Base-by-base conservation (phyloP, 2,329 filamentous ascomycete species). In the Colletotrichum eleusines region DNA sequence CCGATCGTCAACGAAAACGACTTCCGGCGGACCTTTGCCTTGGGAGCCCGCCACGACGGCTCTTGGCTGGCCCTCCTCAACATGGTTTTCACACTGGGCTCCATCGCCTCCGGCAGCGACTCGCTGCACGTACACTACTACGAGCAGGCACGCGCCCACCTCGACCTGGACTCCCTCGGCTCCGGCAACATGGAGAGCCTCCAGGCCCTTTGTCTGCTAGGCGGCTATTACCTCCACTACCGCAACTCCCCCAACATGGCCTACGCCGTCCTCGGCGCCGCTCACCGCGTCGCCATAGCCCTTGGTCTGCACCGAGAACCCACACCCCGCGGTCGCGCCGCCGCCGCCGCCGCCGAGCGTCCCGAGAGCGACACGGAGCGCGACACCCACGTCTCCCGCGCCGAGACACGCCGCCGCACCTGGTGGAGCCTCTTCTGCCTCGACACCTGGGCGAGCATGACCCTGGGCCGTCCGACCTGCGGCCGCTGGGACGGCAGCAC, bases 71-170 rank as follows among this genome's bases (percentile, higher is more conserved):
- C 86, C 5, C 78, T 91, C 16, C 78, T 90, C 9, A 90, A 91
- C 74, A 90, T 90, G 78, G 88, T 91, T 16, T 86, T 90, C 73
- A 87, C 88, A 0, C 81, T 91, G 64, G 89, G 89, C 2, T 89
- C 87, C 62, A 85, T 91, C 54, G 87, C 88, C 7, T 86, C 87
- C 3, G 85, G 83, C 1, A 87, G 85, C 28, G 87, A 89, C 73
- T 82, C 84, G 50, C 82, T 82, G 6, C 89, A 91, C 74, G 83
- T 88, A 57, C 81, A 84, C 40, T 91, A 88, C 76, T 91, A 89
- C 75, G 81, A 81, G 35, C 83, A 86, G 35, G 86, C 88, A 16
- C 86, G 86, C 70, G 82, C 83, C 8, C 84, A 88, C 71, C 75
- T 90, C 23, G 83, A 80, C 20, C 77, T 91, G 7, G 88, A 89